These are phyloP conservation scores for Silene noctiflora DNA, from an alignment of 179 eudicot genomes.

Conservation along the genomic window DNA sequence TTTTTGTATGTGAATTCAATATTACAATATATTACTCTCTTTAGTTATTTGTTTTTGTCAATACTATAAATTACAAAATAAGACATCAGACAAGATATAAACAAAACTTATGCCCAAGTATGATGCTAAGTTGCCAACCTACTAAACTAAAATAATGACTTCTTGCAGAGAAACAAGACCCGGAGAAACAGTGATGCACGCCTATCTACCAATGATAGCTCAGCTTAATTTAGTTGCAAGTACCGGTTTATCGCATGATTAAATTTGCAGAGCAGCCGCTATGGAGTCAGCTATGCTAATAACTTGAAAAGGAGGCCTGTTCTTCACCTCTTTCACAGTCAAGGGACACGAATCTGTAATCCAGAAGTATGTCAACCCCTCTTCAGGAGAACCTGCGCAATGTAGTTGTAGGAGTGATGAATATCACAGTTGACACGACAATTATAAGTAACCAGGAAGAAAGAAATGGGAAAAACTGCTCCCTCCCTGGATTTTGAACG, in stretches of 20 bases:
- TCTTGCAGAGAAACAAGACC: neutral
- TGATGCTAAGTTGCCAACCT: neutral
- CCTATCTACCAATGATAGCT: neutral
- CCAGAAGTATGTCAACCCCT: constrained; percentile 81
- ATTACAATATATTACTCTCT: too few species aligned
- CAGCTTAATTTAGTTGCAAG: neutral
- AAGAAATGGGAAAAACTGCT: neutral
- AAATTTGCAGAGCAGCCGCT: constrained; percentile 82
- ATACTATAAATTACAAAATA: neutral
- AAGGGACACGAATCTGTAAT: constrained; percentile 91
- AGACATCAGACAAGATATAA: neutral
- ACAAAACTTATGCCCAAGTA: neutral
- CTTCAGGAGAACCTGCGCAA: constrained; percentile 57
- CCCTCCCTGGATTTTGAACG: neutral
- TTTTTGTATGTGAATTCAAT: too few species aligned
- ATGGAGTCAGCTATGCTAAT: constrained; percentile 81
- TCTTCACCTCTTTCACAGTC: constrained; percentile 71
- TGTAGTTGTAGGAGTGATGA: neutral
- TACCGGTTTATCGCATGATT: neutral
- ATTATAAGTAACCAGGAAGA: neutral
- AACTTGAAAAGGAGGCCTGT: constrained; percentile 77
- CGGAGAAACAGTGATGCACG: neutral
- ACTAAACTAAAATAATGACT: neutral
- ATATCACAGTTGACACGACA: neutral
- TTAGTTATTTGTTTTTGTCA: neutral